Evolutionary conservation across 2,329 filamentous ascomycete genomes (phyloP), one percentile per base, ranked within the genome.

Genomic region (Trichoderma simmonsii): DNA sequence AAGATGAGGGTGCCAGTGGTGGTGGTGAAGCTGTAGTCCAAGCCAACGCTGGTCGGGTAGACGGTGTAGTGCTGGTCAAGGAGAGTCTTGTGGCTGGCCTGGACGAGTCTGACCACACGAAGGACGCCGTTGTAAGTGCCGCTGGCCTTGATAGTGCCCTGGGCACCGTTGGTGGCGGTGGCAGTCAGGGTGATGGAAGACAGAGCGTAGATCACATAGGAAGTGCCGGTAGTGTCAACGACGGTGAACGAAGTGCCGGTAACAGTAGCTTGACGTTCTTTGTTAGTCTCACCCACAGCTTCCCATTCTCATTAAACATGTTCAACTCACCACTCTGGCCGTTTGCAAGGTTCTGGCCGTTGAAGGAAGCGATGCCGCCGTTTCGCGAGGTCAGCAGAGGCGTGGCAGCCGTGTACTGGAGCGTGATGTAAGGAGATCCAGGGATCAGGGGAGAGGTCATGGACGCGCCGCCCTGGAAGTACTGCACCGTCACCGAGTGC

Each of bases 361-460:
- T 77, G 51, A 77, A 75, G 1, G 74, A 74, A 36, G 71, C 26
- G 57, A 77, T 75, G 11, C 72, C 75, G 12, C 74, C 75, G 54
- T 75, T 74, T 18, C n/a, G 26, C 21, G 73, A 74, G 4, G 73
- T 74, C 51, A 76, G 65, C 24, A 75, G 36, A 3, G 75, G 75
- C 12, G 75, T 76, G 12, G 75, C 74, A 18, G 32, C 72, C 15
- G 26, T 48, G 66, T 76, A 77, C 67, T 76, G 59, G 12, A 77
- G 75, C 9, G 75, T 76, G 68, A 76, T 69, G 59, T 75, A 77
- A 6, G 74, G 75, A 21, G 75, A 77, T 28, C 75, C 75, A 2
- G 75, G 75, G 11, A 76, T 72, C 28, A 77, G 74, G 30, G 74
- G 73, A 12, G 73, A 67, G 3, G 75, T 75, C 75, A 77, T 61